phyloP scores from a whole-genome alignment of 2,329 filamentous ascomycete genomes.

The Penicillium sp. region DNA sequence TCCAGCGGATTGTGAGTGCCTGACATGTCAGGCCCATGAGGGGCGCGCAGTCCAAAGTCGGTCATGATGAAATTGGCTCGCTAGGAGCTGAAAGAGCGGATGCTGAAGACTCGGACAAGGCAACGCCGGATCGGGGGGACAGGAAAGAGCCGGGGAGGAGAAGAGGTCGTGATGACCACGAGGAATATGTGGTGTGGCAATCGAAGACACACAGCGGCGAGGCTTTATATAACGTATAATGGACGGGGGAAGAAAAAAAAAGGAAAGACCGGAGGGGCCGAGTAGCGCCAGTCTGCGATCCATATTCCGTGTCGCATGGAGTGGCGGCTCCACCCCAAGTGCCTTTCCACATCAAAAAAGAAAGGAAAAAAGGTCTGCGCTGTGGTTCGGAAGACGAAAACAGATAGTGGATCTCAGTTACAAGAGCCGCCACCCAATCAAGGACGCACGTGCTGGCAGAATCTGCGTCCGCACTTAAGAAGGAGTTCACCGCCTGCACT shows the following conservation, averaged over 20 bases:
- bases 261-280: background rate
- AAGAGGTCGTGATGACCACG: background rate
- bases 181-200: background rate
- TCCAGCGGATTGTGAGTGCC: slow-evolving; percentile 43
- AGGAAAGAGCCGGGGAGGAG: too few species aligned
- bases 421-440: slow-evolving; percentile 26
- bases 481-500: background rate
- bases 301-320: background rate
- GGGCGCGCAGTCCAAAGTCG: slow-evolving; percentile 40
- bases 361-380: background rate
- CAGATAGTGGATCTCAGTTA: slow-evolving; percentile 7
- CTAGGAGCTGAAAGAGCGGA: background rate
- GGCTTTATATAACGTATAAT: background rate
- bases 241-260: background rate
- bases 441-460: slow-evolving; percentile 32
- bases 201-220: background rate
- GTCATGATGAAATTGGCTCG: slow-evolving; percentile 27
- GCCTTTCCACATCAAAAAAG: background rate
- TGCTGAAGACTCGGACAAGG: background rate
- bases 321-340: background rate
- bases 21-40: slow-evolving; percentile 47
- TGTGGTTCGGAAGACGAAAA: slow-evolving; percentile 7
- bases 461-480: slow-evolving; percentile 2
- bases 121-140: background rate
- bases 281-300: background rate